A percentile compares a stretch with the other conserved stretches of the same genome.
These are phyloP conservation scores for Clitopilus hobsonii DNA, from an alignment of 768 basidiomycete genomes.

Conservation along the genomic window DNA sequence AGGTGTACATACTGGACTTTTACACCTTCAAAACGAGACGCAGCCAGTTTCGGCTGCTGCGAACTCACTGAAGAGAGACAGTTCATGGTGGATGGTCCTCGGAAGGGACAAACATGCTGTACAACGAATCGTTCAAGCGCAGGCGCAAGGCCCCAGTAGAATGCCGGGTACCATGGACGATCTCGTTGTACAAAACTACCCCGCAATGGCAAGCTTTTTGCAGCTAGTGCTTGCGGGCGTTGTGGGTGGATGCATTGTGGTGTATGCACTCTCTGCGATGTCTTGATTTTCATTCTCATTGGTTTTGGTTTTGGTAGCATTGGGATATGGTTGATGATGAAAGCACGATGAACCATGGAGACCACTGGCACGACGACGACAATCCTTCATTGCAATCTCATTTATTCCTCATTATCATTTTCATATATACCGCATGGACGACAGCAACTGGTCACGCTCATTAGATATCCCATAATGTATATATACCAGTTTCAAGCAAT, in stretches of 20 bases:
- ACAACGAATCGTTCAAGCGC: constrained; percentile 17
- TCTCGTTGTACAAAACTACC: constrained; percentile 4
- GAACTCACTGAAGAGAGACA: constrained; percentile 7
- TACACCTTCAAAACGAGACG: neutral
- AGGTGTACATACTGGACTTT: neutral
- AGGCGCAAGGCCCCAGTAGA: constrained; percentile 9
- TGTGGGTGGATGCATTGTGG: constrained; percentile 9
- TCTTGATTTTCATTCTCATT: neutral
- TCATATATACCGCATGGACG: neutral
- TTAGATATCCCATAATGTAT: neutral
- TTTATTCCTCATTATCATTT: neutral
- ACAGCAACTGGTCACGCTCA: neutral
- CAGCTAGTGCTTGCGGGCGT: constrained; percentile 13
- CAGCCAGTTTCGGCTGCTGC: neutral
- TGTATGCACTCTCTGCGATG: constrained; percentile 10
- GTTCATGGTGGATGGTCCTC: constrained; percentile 29
- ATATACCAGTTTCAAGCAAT: no score
- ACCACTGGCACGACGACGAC: neutral
- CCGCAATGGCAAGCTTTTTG: constrained; percentile 8
- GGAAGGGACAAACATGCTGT: constrained; percentile 23
- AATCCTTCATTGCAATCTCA: neutral
- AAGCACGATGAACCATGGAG: neutral
- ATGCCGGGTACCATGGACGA: constrained; percentile 3
- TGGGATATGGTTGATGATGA: neutral
- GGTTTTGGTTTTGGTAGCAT: neutral